These are phyloP conservation scores for Pezicula neosporulosa DNA, from an alignment of 2,329 filamentous ascomycete genomes.

Conservation along the genomic window DNA sequence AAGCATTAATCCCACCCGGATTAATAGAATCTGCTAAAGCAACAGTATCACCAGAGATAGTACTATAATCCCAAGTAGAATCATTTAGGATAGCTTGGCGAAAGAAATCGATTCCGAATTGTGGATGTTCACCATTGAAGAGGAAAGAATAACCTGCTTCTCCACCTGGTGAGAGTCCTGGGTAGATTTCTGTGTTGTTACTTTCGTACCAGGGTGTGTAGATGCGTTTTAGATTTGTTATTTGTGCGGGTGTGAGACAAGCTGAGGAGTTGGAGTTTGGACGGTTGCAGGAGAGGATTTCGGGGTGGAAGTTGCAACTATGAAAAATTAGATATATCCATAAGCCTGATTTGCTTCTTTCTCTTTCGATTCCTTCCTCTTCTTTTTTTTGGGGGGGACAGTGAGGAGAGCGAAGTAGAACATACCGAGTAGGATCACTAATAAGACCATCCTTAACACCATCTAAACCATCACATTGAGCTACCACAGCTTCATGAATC, in stretches of 20 bases:
- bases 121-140: background rate
- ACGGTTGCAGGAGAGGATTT: slow-evolving; percentile 36
- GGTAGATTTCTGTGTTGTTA: slow-evolving; percentile 41
- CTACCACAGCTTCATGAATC: slow-evolving; percentile 34
- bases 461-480: slow-evolving; percentile 47
- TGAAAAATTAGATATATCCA: slow-evolving; percentile 1
- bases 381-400: too few species aligned
- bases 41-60: slow-evolving; percentile 33
- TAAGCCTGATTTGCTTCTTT: background rate
- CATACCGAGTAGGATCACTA: slow-evolving; percentile 27
- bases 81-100: slow-evolving; percentile 41
- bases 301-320: slow-evolving; percentile 30
- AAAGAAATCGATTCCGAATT: slow-evolving; percentile 37
- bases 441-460: slow-evolving; percentile 43
- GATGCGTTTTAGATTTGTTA: slow-evolving; percentile 36
- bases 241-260: slow-evolving; percentile 40
- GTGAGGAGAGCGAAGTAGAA: too few species aligned
- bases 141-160: slow-evolving; percentile 20
- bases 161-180: slow-evolving; percentile 41
- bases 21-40: slow-evolving; percentile 19
- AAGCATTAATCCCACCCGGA: slow-evolving; percentile 9
- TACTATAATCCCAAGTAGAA: slow-evolving; percentile 33
- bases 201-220: slow-evolving; percentile 36
- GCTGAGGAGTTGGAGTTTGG: slow-evolving; percentile 35
- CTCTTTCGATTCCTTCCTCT: too few species aligned